Evolutionary conservation across 331 rosid species (phyloP).

Genomic region (Ulmus americana): DNA sequence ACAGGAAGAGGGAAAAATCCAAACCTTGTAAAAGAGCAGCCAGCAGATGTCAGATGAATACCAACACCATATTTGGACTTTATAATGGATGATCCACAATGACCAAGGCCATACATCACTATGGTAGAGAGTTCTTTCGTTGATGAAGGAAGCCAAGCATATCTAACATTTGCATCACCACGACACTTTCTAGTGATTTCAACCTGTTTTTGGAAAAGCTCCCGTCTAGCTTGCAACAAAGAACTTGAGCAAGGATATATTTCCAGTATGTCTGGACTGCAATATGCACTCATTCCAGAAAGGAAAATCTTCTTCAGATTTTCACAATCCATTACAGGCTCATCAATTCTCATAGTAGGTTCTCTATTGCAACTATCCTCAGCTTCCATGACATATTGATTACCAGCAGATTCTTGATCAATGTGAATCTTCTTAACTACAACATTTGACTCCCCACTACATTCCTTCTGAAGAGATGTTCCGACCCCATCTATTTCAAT

Average conservation of each 20-base stretch:
- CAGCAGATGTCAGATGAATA: constrained; percentile 62
- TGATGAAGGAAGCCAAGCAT: constrained; percentile 74
- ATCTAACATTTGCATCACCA: constrained; percentile 61
- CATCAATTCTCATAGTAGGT: constrained; percentile 33
- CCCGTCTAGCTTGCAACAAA: constrained; percentile 40
- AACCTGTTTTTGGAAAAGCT: constrained; percentile 69
- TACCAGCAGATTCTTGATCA: constrained; percentile 29
- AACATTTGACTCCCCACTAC: constrained; percentile 64
- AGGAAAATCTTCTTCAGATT: constrained; percentile 55
- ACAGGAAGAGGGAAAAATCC: constrained; percentile 6
- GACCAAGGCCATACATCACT: constrained; percentile 58
- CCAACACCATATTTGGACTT: constrained; percentile 55
- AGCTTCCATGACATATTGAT: constrained; percentile 30
- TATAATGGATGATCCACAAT: constrained; percentile 38
- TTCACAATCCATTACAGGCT: constrained; percentile 38
- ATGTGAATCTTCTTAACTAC: constrained; percentile 30
- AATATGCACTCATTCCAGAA: constrained; percentile 39
- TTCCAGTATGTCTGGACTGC: constrained; percentile 38
- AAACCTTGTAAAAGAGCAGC: constrained; percentile 50
- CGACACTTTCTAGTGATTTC: constrained; percentile 50
- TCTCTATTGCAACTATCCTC: constrained; percentile 42
- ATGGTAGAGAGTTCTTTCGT: constrained; percentile 48
- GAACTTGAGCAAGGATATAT: constrained; percentile 35
- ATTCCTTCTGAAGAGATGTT: constrained; percentile 41
- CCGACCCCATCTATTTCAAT: constrained; percentile 52